A percentile compares a stretch with the other conserved stretches of the same genome.
Conservation (phyloP, 2,329 filamentous ascomycete genomes). For the Didymella segeticola region DNA sequence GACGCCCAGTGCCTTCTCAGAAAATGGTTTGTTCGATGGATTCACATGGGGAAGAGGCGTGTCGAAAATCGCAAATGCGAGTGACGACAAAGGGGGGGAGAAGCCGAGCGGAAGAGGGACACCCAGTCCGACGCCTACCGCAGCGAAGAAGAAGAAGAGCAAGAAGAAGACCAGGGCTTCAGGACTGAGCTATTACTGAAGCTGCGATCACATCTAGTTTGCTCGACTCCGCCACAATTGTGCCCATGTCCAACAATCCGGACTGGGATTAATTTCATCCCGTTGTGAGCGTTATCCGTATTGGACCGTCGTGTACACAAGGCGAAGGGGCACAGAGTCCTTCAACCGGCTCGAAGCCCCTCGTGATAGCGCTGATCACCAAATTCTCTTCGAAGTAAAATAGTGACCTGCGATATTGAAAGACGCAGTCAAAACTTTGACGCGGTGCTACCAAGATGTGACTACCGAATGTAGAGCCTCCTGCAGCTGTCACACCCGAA, state of each 20-base stretch:
- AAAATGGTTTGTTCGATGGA: slow-evolving; percentile 24
- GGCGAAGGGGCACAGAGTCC: not conserved
- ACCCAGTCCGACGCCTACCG: slow-evolving; percentile 23
- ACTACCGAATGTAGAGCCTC: slow-evolving; percentile 12
- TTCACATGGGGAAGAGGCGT: slow-evolving; percentile 26
- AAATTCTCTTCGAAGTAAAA: not conserved
- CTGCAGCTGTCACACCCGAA: slow-evolving; percentile 20
- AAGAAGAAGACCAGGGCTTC: slow-evolving; percentile 36
- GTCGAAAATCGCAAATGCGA: slow-evolving; percentile 21
- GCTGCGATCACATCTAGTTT: not conserved
- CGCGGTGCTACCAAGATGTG: slow-evolving; percentile 8
- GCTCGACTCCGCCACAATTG: not conserved
- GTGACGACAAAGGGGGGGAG: slow-evolving; percentile 22
- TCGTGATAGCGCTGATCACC: not conserved
- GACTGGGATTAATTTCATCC: not conserved
- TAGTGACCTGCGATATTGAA: not conserved
- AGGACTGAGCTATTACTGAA: slow-evolving; percentile 40
- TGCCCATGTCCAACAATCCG: not conserved
- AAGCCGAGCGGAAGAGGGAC: slow-evolving; percentile 14
- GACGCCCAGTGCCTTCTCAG: slow-evolving; percentile 25
- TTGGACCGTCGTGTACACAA: slow-evolving; percentile 11
- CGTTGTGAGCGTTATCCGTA: slow-evolving; percentile 12
- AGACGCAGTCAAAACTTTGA: not conserved
- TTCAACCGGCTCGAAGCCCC: not conserved
- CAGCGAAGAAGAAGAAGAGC: slow-evolving; percentile 27